Evolutionary conservation across 345 rosid genomes (phyloP), one percentile per base, ranked within the genome.

Genomic region (Arabidopsis suecica): DNA sequence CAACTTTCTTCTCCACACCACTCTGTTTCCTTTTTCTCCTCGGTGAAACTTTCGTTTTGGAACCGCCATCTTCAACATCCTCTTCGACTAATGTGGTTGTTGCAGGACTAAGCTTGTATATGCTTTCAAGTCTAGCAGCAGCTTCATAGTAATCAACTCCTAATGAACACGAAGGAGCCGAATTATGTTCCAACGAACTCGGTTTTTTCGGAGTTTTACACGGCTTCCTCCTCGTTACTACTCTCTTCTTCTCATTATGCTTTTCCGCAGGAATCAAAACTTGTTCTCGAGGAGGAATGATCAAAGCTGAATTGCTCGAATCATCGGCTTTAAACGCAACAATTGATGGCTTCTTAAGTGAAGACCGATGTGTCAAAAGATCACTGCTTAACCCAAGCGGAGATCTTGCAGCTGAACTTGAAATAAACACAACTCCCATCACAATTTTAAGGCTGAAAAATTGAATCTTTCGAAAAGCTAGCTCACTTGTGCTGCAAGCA

Each of bases 371-470:
- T 10, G 77, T 82, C 12, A 83, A 72, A 63, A 85, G 75, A 47
- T 84, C 83, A 6, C 71, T 63, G 81, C 82, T 69, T 40, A 87
- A 79, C 65, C 97, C 88, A 16, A 91, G 45, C 16, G 91, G 87
- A 7, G 93, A 82, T 68, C 88, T 81, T 30, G 96, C 83, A 69
- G 92, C 92, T 64, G 98, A 86, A 82, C 92, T 94, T 74, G 97
- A 90, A 62, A 90, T 74, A 62, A 86, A 83, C 63, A 94, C 87
- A 76, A 90, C 93, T 88, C 92, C 98, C 98, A 94, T 94, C 49
- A 81, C 90, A 71, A 83, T 77, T 49, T 77, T 42, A 44, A 80
- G 66, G 65, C 82, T 80, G 71, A 55, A 42, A 49, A 9, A 49
- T 5, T 25, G 32, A 69, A 53, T 18, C 75, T 78, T 77, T 44